phyloP scores from a whole-genome alignment of 2,329 filamentous ascomycete genomes.

The Pseudogymnoascus sp. region DNA sequence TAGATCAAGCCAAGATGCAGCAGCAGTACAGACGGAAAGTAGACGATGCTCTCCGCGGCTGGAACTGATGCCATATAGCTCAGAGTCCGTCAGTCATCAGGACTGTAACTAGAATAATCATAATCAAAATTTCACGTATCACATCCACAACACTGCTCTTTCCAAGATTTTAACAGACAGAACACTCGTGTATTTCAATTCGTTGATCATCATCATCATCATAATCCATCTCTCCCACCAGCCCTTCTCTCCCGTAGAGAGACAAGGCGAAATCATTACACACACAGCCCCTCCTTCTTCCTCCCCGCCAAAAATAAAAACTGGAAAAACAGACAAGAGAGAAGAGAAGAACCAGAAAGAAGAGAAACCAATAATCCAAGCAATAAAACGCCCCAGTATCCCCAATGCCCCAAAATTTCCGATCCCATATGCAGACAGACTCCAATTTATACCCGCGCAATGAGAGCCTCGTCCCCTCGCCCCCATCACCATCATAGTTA shows the following conservation, averaged over 20 bases:
- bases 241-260: background rate
- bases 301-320: background rate
- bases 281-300: background rate
- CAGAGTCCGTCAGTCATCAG: background rate
- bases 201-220: slow-evolving; percentile 2
- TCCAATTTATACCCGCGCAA: background rate
- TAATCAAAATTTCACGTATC: background rate
- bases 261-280: slow-evolving; percentile 6
- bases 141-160: background rate
- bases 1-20: slow-evolving; percentile 85
- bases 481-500: background rate
- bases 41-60: slow-evolving; percentile 50
- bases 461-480: background rate
- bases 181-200: background rate
- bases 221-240: background rate
- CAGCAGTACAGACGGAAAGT: slow-evolving; percentile 73
- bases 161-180: background rate
- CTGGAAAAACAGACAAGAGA: background rate
- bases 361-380: background rate
- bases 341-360: background rate
- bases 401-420: background rate
- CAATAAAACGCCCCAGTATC: background rate
- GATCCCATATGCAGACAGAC: slow-evolving; percentile 1
- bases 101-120: background rate
- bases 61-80: slow-evolving; percentile 24